Percentiles rank a stretch among this genome's conserved stretches.
These are phyloP conservation scores for Nemania serpens DNA, from an alignment of 2,329 filamentous ascomycete species.

Conservation along the genomic window DNA sequence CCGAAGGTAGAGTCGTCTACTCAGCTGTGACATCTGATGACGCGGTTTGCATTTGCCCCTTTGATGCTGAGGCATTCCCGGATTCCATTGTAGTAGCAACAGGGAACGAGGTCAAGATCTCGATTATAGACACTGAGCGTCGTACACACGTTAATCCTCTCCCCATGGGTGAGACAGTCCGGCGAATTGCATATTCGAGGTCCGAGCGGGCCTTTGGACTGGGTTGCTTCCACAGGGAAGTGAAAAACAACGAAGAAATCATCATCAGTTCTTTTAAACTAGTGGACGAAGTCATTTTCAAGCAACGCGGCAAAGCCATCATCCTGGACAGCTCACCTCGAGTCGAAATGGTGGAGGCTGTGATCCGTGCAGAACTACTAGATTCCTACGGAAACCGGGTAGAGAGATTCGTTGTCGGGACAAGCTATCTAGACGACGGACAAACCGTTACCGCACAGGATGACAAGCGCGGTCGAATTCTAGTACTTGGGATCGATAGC, in stretches of 20 bases:
- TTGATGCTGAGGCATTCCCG: constrained; percentile 81
- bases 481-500: constrained; percentile 81
- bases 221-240: constrained; percentile 78
- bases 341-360: constrained; percentile 80
- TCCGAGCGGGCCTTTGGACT: constrained; percentile 81
- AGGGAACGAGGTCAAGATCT: constrained; percentile 74
- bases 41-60: constrained; percentile 78
- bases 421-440: constrained; percentile 73
- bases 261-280: constrained; percentile 83
- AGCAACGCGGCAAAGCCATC: constrained; percentile 72
- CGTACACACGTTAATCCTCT: constrained; percentile 87
- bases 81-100: constrained; percentile 82
- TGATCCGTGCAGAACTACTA: constrained; percentile 75
- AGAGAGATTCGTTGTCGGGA: constrained; percentile 91
- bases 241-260: constrained; percentile 73
- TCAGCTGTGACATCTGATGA: constrained; percentile 92
- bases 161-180: constrained; percentile 78
- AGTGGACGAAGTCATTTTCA: constrained; percentile 88
- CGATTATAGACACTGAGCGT: constrained; percentile 79
- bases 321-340: constrained; percentile 55
- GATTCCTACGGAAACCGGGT: constrained; percentile 59
- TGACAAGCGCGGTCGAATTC: constrained; percentile 72
- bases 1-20: constrained; percentile 86
- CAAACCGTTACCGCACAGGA: constrained; percentile 48
- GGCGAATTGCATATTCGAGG: constrained; percentile 84